Base-by-base conservation (phyloP, 1,284 basidiomycete species). In the Moesziomyces globuligerus region DNA sequence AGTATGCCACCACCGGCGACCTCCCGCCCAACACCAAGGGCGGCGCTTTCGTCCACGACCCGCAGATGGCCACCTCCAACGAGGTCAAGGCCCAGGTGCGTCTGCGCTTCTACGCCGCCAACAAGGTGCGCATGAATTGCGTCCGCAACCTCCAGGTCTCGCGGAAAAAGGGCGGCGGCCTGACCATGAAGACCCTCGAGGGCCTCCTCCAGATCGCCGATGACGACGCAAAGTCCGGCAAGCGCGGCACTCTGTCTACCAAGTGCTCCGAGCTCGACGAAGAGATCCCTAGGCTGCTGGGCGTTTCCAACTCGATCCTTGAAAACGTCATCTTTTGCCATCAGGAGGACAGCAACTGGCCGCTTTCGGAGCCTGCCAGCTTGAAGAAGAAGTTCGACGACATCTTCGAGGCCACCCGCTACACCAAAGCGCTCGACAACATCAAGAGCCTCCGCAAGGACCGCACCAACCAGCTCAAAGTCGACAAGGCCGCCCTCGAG, bases 321-420 rank as follows among this genome's bases (percentile, higher is more conserved):
- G 95, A 98, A 79, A 98, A 97, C 80, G 95, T 98, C 78, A 98
- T 99, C 62, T 98, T 99, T 80, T 99, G 96, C 83, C 96, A 99
- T 83, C 96, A 99, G 84, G 96, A 99, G 80, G 96, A 99, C 58
- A 94, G 93, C 0, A 97, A 94, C 78, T 99, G 96, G 96, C 96
- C 96, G 0, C 86, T 99, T 13, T 87, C 94, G 0, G 96, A 98
- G 78, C 91, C 95, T 0, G 86, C 92, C 0, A 87, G 89, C 1
- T 84, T 99, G 38, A 98, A 99, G 86, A 98, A 97, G 86, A 96
- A 96, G 83, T 98, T 96, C 71, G 96, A 98, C 78, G 96, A 98
- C 79, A 98, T 99, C 70, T 98, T 99, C 75, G 96, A 99, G 83
- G 96, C 96, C 1, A 98, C 95, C 2, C 72, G 75, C 44, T 80